Base-by-base conservation (phyloP, 768 basidiomycete genomes). In the Podaxis carcinomalis region DNA sequence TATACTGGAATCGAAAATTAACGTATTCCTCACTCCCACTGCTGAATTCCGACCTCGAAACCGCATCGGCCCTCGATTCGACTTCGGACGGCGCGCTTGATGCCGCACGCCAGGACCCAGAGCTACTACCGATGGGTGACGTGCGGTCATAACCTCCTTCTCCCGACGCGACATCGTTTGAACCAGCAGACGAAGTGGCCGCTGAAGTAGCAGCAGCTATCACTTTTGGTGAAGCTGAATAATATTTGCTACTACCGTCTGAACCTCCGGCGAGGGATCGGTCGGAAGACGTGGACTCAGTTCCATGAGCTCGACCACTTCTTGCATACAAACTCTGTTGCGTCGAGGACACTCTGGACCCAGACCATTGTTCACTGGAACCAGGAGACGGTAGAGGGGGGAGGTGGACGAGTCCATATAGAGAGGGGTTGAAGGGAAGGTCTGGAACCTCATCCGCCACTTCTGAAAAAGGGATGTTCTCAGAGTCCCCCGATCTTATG, bases 1-100 rank as follows among this genome's bases (percentile, higher is more conserved):
- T 72, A 68, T 91, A 85, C 67, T 87, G 77, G 63, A 88, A 91
- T n/a, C 87, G 75, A 63, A 86, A 74, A 0, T 86, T 86, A 51
- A 88, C 71, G 47, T 80, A 73, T 14, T 70, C 67, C n/a, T 70
- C 47, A 14, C 36, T 27, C 3, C 21, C 32, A 32, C 56, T 37
- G n/a, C 56, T 46, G 19, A 13, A 69, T 27, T 73, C 72, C 13
- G 67, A 70, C 16, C 39, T 39, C 3, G 63, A 23, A 47, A 2
- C 28, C 13, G 28, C 32, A 35, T 56, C 57, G 6, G 5, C 36
- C 23, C 21, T 14, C 11, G 36, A 23, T 5, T n/a, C 57, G 35
- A 37, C 13, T n/a, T n/a, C 19, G 2, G 57, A 23, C n/a, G 47
- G 9, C 16, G 21, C 14, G 21, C 32, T 49, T 16, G 56, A 49